Percentiles rank a stretch among this genome's conserved stretches.
Conservation (phyloP, 495 filamentous ascomycete species). For the Annulohypoxylon maeteangense region DNA sequence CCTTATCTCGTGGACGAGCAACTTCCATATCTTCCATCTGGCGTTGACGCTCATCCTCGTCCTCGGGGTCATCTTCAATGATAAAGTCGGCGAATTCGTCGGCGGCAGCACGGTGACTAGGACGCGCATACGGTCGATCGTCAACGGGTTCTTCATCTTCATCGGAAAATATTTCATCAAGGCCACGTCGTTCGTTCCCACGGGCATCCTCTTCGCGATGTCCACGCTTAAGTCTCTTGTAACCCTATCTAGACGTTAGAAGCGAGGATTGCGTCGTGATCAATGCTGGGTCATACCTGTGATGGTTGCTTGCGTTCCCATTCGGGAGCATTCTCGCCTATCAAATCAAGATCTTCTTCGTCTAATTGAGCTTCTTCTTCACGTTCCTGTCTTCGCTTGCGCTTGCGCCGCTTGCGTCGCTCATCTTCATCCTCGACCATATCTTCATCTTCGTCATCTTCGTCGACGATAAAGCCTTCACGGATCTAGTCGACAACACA, state of each 20-base stretch:
- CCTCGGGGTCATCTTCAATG: conserved; percentile 91
- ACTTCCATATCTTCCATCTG: conserved; percentile 90
- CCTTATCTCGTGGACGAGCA: conserved; percentile 72
- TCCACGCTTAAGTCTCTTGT: conserved; percentile 94
- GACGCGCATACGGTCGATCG: conserved; percentile 61
- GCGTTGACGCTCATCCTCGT: conserved; percentile 79
- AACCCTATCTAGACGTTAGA: conserved; percentile 67
- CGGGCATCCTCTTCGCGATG: conserved; percentile 75
- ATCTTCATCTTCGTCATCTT: conserved; percentile 78
- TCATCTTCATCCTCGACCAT: conserved; percentile 72
- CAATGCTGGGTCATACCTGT: conserved; percentile 61
- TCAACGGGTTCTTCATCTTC: conserved; percentile 84
- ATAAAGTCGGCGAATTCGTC: conserved; percentile 98
- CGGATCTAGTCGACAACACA: conserved; percentile 67
- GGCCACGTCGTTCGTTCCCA: conserved; percentile 72
- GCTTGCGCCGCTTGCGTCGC: conserved; percentile 71
- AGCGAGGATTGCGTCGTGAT: not conserved
- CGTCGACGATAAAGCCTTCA: conserved; percentile 96
- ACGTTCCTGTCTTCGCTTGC: conserved; percentile 74
- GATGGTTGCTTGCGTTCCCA: conserved; percentile 70
- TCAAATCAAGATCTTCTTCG: conserved; percentile 95
- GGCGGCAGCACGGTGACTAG: conserved; percentile 64
- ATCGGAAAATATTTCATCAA: conserved; percentile 93
- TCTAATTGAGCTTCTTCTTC: conserved; percentile 91
- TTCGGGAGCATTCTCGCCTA: conserved; percentile 79